Evolutionary conservation across 306 rosid genomes (phyloP).

Genomic region (Vigna trinervia): DNA sequence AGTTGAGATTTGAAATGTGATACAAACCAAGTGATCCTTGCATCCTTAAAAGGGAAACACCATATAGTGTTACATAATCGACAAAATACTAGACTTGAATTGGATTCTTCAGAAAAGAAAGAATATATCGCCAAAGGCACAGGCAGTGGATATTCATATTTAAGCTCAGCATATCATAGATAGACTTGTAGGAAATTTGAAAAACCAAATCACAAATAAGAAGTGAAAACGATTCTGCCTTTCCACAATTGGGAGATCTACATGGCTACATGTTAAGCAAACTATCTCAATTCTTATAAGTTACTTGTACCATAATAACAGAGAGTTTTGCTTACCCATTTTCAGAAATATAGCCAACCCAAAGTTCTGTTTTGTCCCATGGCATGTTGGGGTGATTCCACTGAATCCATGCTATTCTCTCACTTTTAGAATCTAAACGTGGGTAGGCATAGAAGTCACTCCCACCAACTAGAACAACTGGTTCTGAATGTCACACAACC

Average conservation of each 20-base stretch:
- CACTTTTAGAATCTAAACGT: constrained; percentile 73
- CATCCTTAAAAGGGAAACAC: constrained; percentile 6
- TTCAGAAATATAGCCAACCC: constrained; percentile 93
- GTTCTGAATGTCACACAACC: constrained; percentile 60
- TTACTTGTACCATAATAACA: constrained; percentile 32
- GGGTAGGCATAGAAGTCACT: constrained; percentile 96
- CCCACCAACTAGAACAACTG: constrained; percentile 76
- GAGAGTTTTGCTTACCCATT: constrained; percentile 69
- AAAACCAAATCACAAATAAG: constrained; percentile 1
- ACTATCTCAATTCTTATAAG: not conserved
- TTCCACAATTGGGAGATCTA: not conserved
- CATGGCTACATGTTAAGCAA: constrained; percentile 2
- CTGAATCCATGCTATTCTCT: constrained; percentile 90
- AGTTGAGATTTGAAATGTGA: constrained; percentile 33
- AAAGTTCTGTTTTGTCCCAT: constrained; percentile 93
- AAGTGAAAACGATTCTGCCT: not conserved
- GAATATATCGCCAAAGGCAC: constrained; percentile 19
- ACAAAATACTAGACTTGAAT: constrained; percentile 5
- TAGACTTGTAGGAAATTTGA: not conserved
- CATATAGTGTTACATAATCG: constrained; percentile 14
- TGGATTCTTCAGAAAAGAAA: constrained; percentile 23
- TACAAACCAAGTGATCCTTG: constrained; percentile 25
- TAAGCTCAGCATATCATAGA: not conserved
- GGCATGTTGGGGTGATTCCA: constrained; percentile 98
- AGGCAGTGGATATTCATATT: constrained; percentile 17